These are phyloP conservation scores for Aechmea fasciata DNA, from an alignment of 176 grass and related monocot genomes.

Conservation along the genomic window DNA sequence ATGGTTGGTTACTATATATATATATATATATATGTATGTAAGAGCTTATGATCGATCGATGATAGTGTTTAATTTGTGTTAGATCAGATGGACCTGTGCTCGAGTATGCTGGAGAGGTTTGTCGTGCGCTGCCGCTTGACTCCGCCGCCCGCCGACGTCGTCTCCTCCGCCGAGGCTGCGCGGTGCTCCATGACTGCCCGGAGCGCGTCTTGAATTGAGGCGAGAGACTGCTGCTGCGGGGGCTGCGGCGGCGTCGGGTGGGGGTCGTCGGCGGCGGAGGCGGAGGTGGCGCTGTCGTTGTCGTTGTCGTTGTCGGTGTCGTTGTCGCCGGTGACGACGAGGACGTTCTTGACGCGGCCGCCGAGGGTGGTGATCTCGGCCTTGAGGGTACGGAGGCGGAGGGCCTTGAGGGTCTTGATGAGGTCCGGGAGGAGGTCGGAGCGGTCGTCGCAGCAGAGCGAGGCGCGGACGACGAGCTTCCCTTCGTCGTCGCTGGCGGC, in stretches of 20 bases:
- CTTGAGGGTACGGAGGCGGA: conserved; percentile 65
- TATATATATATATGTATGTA: conserved; percentile 12
- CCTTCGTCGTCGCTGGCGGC: conserved; percentile 18
- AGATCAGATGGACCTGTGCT: conserved; percentile 75
- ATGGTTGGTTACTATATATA: conserved; percentile 32
- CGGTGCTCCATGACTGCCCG: conserved; percentile 79
- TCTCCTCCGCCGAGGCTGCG: conserved; percentile 33
- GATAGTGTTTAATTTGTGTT: no score
- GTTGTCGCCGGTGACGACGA: conserved; percentile 54
- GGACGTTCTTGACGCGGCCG: conserved; percentile 80
- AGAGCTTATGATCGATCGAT: no score
- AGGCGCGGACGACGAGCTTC: conserved; percentile 48
- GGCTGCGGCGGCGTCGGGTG: conserved; percentile 37
- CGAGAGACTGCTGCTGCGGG: conserved; percentile 49
- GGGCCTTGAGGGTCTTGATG: conserved; percentile 66
- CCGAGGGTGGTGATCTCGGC: conserved; percentile 95
- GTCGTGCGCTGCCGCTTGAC: conserved; percentile 93
- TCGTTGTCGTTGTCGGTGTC: conserved; percentile 2
- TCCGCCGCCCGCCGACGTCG: conserved; percentile 18
- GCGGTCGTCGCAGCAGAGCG: conserved; percentile 87
- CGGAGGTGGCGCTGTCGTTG: not conserved
- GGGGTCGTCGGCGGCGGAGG: conserved; percentile 10
- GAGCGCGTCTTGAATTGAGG: conserved; percentile 84
- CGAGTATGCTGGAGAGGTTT: conserved; percentile 55
- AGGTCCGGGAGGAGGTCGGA: conserved; percentile 86